Evolutionary conservation across 768 basidiomycete genomes (phyloP).

Genomic region (Suillus subalutaceus): DNA sequence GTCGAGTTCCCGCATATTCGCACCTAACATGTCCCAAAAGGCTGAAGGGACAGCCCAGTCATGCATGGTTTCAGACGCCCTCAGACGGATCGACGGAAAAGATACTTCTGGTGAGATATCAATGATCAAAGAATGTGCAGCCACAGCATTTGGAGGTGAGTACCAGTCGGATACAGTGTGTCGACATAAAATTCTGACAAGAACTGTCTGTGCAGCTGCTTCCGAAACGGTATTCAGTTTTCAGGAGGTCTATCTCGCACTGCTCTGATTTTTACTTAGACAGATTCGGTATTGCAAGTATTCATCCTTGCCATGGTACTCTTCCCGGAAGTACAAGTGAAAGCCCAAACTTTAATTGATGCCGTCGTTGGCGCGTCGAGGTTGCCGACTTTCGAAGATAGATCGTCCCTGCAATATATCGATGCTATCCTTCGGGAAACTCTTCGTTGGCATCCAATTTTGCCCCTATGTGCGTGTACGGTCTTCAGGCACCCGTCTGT

Average conservation of each 20-base stretch:
- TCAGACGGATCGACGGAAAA: conserved; percentile 11
- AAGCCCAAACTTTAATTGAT: conserved; percentile 36
- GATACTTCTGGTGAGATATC: conserved; percentile 5
- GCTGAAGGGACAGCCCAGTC: conserved; percentile 16
- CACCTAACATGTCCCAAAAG: conserved; percentile 12
- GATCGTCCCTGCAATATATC: conserved; percentile 29
- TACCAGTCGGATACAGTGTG: not conserved
- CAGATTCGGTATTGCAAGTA: conserved; percentile 27
- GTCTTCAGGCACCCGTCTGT: not conserved
- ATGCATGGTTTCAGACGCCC: conserved; percentile 21
- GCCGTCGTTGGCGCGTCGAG: conserved; percentile 23
- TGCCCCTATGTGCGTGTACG: conserved; percentile 24
- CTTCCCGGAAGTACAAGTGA: conserved; percentile 30
- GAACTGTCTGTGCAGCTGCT: conserved; percentile 12
- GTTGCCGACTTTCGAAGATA: conserved; percentile 31
- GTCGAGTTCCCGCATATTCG: not conserved
- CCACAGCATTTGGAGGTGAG: conserved; percentile 25
- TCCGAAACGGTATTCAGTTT: conserved; percentile 20
- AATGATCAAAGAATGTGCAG: conserved; percentile 22
- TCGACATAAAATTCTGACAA: not conserved
- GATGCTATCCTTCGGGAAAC: conserved; percentile 33
- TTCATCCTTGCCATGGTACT: conserved; percentile 40
- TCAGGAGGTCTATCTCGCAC: not conserved
- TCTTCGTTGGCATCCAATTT: conserved; percentile 26
- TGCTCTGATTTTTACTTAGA: conserved; percentile 17